phyloP scores from a whole-genome alignment of 345 rosid genomes.

The Gossypium herbaceum region DNA sequence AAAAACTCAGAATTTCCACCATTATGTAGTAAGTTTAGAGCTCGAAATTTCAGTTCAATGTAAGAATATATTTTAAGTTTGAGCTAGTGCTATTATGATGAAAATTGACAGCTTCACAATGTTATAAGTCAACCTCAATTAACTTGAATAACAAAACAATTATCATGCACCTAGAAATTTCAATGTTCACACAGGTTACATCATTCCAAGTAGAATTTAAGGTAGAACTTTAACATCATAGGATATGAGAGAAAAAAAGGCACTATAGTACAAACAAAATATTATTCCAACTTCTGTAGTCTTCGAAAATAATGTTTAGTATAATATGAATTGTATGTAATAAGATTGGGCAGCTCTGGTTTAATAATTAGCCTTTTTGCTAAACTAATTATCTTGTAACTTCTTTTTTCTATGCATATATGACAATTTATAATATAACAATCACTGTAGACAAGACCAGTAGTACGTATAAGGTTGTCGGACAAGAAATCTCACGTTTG shows the following conservation, averaged over 20 bases:
- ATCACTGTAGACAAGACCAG: background rate
- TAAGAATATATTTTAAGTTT: background rate
- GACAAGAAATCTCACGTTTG: conserved; percentile 62
- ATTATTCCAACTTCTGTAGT: background rate
- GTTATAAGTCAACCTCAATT: background rate
- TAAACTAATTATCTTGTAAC: no score
- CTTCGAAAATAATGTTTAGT: background rate
- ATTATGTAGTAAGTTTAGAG: background rate
- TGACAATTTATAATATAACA: background rate
- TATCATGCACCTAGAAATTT: background rate
- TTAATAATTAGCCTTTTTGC: background rate
- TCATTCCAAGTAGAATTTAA: background rate
- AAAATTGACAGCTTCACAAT: background rate
- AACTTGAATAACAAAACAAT: background rate
- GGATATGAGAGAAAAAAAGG: background rate
- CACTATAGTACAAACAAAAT: background rate
- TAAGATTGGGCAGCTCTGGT: background rate
- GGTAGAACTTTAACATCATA: background rate
- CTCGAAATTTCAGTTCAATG: background rate
- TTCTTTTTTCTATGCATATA: background rate
- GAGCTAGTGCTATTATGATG: background rate
- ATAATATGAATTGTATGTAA: background rate
- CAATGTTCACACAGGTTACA: background rate
- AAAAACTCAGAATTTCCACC: conserved; percentile 2
- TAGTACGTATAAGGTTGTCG: conserved; percentile 9